These are phyloP conservation scores for Fusarium proliferatum DNA, from an alignment of 2,329 filamentous ascomycete genomes.

Conservation along the genomic window DNA sequence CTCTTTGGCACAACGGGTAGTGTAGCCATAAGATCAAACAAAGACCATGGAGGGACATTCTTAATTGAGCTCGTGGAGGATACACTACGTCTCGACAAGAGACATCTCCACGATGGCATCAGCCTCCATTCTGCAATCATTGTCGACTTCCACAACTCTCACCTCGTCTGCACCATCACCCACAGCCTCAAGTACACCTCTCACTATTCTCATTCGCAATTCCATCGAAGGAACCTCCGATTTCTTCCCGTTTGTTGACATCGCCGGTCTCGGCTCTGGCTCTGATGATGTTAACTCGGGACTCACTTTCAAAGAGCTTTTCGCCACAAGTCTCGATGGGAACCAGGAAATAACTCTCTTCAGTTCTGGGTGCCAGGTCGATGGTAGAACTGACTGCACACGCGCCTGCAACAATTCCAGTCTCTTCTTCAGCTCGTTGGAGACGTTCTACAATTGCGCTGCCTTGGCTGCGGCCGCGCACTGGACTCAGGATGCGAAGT, in stretches of 20 bases:
- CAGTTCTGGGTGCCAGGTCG: conserved; percentile 47
- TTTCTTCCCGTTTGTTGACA: conserved; percentile 54
- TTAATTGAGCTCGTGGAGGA: conserved; percentile 22
- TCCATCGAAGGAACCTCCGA: conserved; percentile 49
- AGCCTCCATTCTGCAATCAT: conserved; percentile 20
- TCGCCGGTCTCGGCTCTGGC: conserved; percentile 46
- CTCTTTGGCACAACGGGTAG: neutral
- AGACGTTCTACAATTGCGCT: conserved; percentile 55
- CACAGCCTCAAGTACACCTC: conserved; percentile 39
- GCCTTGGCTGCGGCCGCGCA: conserved; percentile 50
- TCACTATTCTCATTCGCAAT: conserved; percentile 46
- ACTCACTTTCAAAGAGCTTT: conserved; percentile 50
- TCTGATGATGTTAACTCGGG: conserved; percentile 43
- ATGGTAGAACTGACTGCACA: conserved; percentile 47
- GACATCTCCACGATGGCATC: conserved; percentile 27
- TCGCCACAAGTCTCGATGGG: conserved; percentile 49
- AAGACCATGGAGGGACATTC: conserved; percentile 15
- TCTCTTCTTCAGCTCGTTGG: conserved; percentile 50
- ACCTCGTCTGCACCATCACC: conserved; percentile 13
- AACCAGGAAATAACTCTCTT: conserved; percentile 49
- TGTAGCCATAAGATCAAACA: neutral
- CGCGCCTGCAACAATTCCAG: conserved; percentile 47
- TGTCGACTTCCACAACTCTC: conserved; percentile 17
- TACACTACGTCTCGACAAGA: neutral
- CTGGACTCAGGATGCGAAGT: conserved; percentile 47